These are phyloP conservation scores for Ganoderma resinaceum DNA, from an alignment of 1,284 basidiomycete genomes.

Conservation along the genomic window DNA sequence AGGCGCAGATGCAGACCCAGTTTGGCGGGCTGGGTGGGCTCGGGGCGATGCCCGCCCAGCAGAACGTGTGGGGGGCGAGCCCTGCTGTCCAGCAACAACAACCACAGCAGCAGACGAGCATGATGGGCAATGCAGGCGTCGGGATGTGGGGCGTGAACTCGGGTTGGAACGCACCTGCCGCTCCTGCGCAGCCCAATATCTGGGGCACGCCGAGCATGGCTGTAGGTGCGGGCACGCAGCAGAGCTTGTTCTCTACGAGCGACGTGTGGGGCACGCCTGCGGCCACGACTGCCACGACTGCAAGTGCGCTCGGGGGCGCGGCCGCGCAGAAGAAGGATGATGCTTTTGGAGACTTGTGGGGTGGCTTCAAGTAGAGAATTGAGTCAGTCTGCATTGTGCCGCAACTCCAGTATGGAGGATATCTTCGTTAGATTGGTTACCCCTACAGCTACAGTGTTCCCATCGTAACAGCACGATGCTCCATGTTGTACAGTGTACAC, in stretches of 20 bases:
- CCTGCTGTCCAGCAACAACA: slow-evolving; percentile 12
- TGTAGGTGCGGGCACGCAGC: slow-evolving; percentile 32
- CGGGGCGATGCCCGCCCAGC: slow-evolving; percentile 23
- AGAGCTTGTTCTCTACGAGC: slow-evolving; percentile 50
- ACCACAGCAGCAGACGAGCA: slow-evolving; percentile 49
- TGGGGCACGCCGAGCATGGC: slow-evolving; percentile 47
- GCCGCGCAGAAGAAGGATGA: slow-evolving; percentile 74
- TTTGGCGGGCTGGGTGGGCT: slow-evolving; percentile 35
- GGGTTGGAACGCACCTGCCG: slow-evolving; percentile 56
- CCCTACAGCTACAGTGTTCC: background rate
- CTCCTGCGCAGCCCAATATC: slow-evolving; percentile 43
- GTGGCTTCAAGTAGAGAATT: slow-evolving; percentile 63
- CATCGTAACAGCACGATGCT: slow-evolving; percentile 14
- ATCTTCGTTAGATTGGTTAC: background rate
- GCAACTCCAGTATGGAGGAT: background rate
- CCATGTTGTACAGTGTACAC: slow-evolving; percentile 18
- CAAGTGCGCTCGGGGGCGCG: slow-evolving; percentile 23
- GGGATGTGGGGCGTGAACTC: slow-evolving; percentile 72
- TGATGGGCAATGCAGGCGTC: slow-evolving; percentile 62
- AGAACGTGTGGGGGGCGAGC: slow-evolving; percentile 22
- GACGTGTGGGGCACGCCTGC: slow-evolving; percentile 57
- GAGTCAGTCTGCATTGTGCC: background rate
- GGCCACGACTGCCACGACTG: slow-evolving; percentile 22
- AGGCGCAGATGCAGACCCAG: slow-evolving; percentile 32
- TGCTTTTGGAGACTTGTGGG: slow-evolving; percentile 82